phyloP scores from a whole-genome alignment of 352 stramenopile species.

The Hyaloperonospora arabidopsidis region DNA sequence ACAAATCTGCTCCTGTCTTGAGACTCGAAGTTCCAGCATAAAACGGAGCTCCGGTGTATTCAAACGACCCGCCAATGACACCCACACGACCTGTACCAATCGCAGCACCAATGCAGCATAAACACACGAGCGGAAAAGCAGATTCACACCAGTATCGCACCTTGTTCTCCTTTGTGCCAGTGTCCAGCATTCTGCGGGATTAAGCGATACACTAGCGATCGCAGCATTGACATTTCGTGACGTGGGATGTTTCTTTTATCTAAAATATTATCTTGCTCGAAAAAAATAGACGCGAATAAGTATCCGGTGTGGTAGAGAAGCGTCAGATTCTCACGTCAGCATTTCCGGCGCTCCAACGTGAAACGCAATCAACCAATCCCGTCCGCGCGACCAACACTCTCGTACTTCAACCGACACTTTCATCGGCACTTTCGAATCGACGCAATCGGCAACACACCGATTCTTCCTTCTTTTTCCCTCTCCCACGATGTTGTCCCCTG shows the following conservation, averaged over 20 bases:
- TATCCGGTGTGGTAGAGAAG: background rate
- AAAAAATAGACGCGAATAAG: background rate
- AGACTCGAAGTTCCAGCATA: slow-evolving; percentile 93
- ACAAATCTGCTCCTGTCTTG: slow-evolving; percentile 92
- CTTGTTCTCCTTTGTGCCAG: slow-evolving; percentile 73
- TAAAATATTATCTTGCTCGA: no score
- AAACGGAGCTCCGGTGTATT: slow-evolving; percentile 96
- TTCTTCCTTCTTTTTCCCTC: background rate
- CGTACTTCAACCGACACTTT: slow-evolving; percentile 14
- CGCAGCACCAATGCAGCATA: no score
- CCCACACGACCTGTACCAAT: slow-evolving; percentile 69
- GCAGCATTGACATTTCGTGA: slow-evolving; percentile 3
- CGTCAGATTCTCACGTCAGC: slow-evolving; percentile 10
- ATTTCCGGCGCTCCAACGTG: slow-evolving; percentile 13
- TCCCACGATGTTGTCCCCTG: slow-evolving; percentile 26
- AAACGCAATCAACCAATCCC: slow-evolving; percentile 6
- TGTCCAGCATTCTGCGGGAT: slow-evolving; percentile 59
- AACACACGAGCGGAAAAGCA: no score
- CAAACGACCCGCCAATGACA: slow-evolving; percentile 92
- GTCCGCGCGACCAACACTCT: slow-evolving; percentile 1
- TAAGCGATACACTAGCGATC: slow-evolving; percentile 33
- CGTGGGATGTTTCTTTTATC: no score
- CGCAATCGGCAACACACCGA: slow-evolving; percentile 12
- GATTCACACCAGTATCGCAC: slow-evolving; percentile 14
- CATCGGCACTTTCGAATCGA: slow-evolving; percentile 24